These are phyloP conservation scores for Boletus speciosus DNA, from an alignment of 768 basidiomycete species.

Conservation along the genomic window DNA sequence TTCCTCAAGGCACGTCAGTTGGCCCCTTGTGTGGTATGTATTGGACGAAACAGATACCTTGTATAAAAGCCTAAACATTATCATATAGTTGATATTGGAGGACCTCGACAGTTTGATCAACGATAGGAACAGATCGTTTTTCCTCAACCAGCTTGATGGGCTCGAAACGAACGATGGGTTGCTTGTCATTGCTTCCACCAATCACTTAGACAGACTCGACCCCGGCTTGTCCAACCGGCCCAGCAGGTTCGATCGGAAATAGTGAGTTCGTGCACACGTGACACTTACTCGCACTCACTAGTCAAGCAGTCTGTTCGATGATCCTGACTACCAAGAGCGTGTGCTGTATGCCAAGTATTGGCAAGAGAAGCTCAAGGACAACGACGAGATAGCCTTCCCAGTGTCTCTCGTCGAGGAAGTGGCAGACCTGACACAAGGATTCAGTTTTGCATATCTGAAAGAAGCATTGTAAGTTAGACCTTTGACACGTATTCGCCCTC, in stretches of 20 bases:
- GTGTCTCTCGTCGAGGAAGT: conserved; percentile 59
- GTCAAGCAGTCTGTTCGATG: conserved; percentile 58
- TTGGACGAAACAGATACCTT: conserved; percentile 33
- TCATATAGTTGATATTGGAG: conserved; percentile 41
- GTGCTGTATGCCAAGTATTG: conserved; percentile 71
- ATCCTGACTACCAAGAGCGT: conserved; percentile 64
- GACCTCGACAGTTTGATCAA: conserved; percentile 80
- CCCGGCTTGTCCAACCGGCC: conserved; percentile 73
- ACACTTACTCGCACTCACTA: neutral
- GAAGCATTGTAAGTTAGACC: conserved; percentile 71
- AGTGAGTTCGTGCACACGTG: conserved; percentile 43
- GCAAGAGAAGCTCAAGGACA: conserved; percentile 69
- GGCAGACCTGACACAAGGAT: conserved; percentile 56
- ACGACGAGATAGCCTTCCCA: conserved; percentile 63
- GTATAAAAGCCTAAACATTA: neutral
- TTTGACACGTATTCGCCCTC: neutral
- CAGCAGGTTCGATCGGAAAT: conserved; percentile 84
- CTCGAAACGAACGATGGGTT: conserved; percentile 77
- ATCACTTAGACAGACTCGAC: conserved; percentile 79
- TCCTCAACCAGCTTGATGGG: conserved; percentile 84
- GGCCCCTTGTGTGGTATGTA: conserved; percentile 63
- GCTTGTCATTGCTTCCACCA: conserved; percentile 76
- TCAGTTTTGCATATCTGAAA: conserved; percentile 87
- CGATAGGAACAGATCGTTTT: conserved; percentile 76
- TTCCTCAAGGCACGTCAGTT: conserved; percentile 72